Conservation (phyloP, 2,329 filamentous ascomycete genomes). For the Neonectria neomacrospora region DNA sequence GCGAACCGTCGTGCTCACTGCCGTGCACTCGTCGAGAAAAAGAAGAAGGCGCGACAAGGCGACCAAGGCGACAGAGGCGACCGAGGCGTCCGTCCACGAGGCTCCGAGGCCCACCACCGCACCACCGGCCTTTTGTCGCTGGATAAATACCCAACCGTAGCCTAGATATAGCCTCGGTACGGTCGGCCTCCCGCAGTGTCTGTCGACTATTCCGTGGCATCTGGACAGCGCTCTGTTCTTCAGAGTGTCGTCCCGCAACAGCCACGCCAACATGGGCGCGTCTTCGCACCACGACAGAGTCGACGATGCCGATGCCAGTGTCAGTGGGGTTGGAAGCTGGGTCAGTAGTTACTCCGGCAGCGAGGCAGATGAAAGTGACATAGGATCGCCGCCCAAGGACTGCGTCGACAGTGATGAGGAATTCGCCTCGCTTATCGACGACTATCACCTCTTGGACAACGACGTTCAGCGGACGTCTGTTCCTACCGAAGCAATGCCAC, state of each 20-base stretch:
- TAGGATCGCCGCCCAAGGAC: not conserved
- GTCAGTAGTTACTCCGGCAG: not conserved
- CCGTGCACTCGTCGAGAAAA: not conserved
- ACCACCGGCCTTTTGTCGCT: not conserved
- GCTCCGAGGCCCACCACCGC: constrained; percentile 7
- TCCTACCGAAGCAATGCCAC: not conserved
- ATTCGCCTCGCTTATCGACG: not conserved
- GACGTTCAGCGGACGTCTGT: not conserved
- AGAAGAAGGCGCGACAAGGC: not conserved
- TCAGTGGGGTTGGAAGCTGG: constrained; percentile 18
- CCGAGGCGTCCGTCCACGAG: constrained; percentile 4
- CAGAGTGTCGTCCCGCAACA: not conserved
- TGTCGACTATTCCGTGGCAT: too few relatives aligned
- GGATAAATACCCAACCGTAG: constrained; percentile 6
- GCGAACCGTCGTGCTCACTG: not conserved
- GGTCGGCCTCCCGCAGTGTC: not conserved
- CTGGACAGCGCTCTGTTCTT: too few relatives aligned
- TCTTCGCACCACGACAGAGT: not conserved
- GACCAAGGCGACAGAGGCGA: not conserved
- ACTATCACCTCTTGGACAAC: not conserved
- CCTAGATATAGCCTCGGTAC: constrained; percentile 1
- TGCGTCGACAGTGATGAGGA: not conserved
- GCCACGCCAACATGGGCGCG: constrained; percentile 6
- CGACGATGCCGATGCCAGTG: not conserved
- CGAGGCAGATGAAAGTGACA: not conserved